Evolutionary conservation across 2,329 filamentous ascomycete genomes (phyloP), one percentile per base, ranked within the genome.

Genomic region (Trichophyton benhamiae): DNA sequence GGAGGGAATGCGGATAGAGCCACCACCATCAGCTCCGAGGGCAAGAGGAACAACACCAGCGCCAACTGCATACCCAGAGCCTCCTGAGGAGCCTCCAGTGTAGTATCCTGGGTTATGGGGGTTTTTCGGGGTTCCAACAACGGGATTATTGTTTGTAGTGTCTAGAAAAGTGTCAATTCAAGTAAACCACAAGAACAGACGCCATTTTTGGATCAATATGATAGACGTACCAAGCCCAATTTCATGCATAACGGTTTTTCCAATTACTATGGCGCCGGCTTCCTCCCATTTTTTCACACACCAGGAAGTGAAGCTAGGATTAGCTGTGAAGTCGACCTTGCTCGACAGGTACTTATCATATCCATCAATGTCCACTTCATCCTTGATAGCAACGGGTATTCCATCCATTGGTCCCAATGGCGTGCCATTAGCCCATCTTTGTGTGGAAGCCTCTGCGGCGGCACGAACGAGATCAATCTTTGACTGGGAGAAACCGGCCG

Each of bases 311-410:
- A 79, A 76, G 59, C 77, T 76, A 15, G 74, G 70, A 68, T 77
- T 65, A 69, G 77, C 64, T 1, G 77, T 81, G 62, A 82, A 80
- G 65, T 87, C 79, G 53, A 85, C 77, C 64, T 76, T 80, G 68
- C 86, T 85, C 22, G 87, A 89, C 57, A 82, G 75, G 60, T 83
- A 86, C 64, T 80, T 83, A 58, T 82, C 80, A 70, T 90, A 91
- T 13, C 87, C 89, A 65, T 83, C 79, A 36, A 91, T 77, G 65
- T 87, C 80, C 15, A 86, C 80, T 68, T 95, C 89, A 69, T 95
- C 90, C 75, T 96, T 95, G 67, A 94, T 83, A 0, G 86, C 87
- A 57, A 95, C 82, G 0, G 90, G 91, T 0, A 95, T 83, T 11
- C 91, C 91, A 68, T 96, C 91, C 6, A 95, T 76, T 3, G 88